Conservation (phyloP, 2,329 filamentous ascomycete species). For the Cladobotryum mycophilum region DNA sequence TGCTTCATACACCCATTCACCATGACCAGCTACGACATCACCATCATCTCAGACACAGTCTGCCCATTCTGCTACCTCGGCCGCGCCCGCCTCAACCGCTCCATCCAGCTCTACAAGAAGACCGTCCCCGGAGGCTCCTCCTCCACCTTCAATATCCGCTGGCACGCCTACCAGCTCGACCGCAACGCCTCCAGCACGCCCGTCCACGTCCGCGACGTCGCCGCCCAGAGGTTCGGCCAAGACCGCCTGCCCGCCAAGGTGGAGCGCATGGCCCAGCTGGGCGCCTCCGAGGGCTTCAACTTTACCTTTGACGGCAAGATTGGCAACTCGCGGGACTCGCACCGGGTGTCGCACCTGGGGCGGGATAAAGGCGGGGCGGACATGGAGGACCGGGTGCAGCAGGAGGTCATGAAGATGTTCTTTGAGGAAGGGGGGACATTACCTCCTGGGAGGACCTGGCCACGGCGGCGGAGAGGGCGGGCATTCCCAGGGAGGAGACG, state of each 20-base stretch:
- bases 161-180: slow-evolving; percentile 73
- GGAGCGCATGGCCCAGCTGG: slow-evolving; percentile 50
- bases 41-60: slow-evolving; percentile 73
- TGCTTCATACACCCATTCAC: background rate
- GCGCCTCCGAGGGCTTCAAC: slow-evolving; percentile 60
- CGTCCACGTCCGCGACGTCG: slow-evolving; percentile 44
- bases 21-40: slow-evolving; percentile 72
- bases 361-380: slow-evolving; percentile 35
- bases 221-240: slow-evolving; percentile 59
- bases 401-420: slow-evolving; percentile 58
- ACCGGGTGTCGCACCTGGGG: slow-evolving; percentile 68
- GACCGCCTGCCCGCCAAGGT: slow-evolving; percentile 53
- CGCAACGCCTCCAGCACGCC: slow-evolving; percentile 29
- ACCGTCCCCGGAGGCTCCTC: slow-evolving; percentile 49
- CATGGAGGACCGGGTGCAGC: slow-evolving; percentile 53
- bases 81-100: slow-evolving; percentile 65
- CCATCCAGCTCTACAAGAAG: slow-evolving; percentile 60
- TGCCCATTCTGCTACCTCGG: slow-evolving; percentile 79
- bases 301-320: slow-evolving; percentile 67
- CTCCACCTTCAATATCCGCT: slow-evolving; percentile 67
- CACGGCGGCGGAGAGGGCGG: slow-evolving; percentile 47
- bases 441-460: slow-evolving; percentile 49
- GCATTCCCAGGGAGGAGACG: slow-evolving; percentile 46
- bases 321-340: slow-evolving; percentile 73
- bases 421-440: slow-evolving; percentile 61